Percentiles rank a stretch among this genome's conserved stretches.
These are phyloP conservation scores for Backusella liffmaniae DNA, from an alignment of 192 early-diverging fungal genomes.

Conservation along the genomic window DNA sequence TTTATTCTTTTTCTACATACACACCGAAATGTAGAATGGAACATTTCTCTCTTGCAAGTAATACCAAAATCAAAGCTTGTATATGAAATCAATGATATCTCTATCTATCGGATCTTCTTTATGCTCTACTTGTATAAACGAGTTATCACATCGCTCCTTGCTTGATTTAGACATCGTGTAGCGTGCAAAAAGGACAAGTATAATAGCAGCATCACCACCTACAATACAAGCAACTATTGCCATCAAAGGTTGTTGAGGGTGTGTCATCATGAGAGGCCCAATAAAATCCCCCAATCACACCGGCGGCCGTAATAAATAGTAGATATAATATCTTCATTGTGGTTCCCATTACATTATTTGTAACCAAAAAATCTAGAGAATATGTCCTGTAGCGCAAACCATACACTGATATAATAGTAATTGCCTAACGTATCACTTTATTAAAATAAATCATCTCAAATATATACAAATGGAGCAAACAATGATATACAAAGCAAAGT, in stretches of 20 bases:
- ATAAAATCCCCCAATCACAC: constrained; percentile 14
- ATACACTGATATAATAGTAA: no score
- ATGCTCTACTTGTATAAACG: background rate
- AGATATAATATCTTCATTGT: constrained; percentile 15
- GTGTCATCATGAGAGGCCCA: constrained; percentile 15
- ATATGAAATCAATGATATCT: background rate
- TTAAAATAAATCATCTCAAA: no score
- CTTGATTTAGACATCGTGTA: constrained; percentile 11
- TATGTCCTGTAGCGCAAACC: background rate
- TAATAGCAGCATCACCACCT: constrained; percentile 5
- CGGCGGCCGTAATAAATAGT: background rate
- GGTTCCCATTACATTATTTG: constrained; percentile 6
- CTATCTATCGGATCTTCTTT: background rate
- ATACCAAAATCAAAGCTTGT: background rate
- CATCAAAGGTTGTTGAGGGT: background rate
- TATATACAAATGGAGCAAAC: no score
- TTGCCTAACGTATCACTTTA: no score
- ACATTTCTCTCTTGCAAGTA: no score
- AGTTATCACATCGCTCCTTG: background rate
- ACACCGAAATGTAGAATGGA: no score
- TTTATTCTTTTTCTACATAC: no score
- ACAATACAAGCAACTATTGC: constrained; percentile 18
- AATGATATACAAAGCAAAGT: no score
- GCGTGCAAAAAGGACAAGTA: background rate
- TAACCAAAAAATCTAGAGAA: background rate